Base-by-base conservation (phyloP, 441 rosid genomes). In the Theobroma grandiflorum region DNA sequence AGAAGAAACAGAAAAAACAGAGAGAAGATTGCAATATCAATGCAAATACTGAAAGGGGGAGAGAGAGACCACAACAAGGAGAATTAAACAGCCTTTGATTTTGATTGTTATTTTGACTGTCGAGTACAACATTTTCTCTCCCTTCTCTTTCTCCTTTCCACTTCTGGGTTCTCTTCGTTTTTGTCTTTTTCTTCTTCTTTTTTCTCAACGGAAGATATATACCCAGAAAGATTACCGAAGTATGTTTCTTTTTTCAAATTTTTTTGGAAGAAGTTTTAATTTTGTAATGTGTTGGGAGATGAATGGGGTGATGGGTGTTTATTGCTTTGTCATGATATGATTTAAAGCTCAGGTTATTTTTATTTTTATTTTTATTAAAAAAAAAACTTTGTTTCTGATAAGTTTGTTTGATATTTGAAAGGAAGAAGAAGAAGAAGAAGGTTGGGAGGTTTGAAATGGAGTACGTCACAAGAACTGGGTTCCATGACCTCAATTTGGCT, bases 401-500 rank as follows among this genome's bases (percentile, higher is more conserved):
- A 74, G 47, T 72, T 40, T 47, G 69, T 73, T 75, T 62, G 57
- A 14, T 31, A 18, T 80, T 75, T 76, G 66, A 40, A 77, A 71
- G 82, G 79, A 68, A 40, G 31, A 72, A 53, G 68, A 73, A 37
- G 81, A 68, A 40, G 42, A 3, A 50, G 37, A 22, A 26, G 11
- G 2, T 33, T 16, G 37, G 63, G 20, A 78, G 70, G 78, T 72
- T 75, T 68, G 77, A 20, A 37, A 89, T 94, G 99, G 94, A 88
- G 82, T 79, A 77, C 43, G 79, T 78, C 74, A 76, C 87, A 76
- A 77, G 94, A 87, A 87, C 82, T 16, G 93, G 83, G 61, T 57
- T 86, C 49, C 91, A 94, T 76, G 95, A 91, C 72, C 72, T 92
- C 16, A 84, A 80, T 77, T 74, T 93, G 89, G 96, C 96, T 73